Base-by-base conservation (phyloP, 352 stramenopile species). In the Peronospora belbahrii region DNA sequence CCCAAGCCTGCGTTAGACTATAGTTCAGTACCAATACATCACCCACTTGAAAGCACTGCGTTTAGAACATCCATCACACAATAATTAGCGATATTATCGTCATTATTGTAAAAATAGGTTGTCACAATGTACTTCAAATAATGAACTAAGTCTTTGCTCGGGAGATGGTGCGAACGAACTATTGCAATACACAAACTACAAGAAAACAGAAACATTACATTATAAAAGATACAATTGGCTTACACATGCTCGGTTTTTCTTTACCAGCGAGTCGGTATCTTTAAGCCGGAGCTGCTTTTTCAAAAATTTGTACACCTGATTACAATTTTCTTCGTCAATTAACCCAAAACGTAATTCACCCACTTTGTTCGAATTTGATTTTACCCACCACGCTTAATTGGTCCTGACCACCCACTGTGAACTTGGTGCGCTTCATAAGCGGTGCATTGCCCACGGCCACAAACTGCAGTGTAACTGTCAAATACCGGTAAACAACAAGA, bases 371-470 rank as follows among this genome's bases (percentile, higher is more conserved):
- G 9, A 28, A 48, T 34, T 24, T 22, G 11, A 45, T 32, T 43
- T 4, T 3, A 65, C 72, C 48, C 45, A 88, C 81, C 32, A 90
- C 74, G 24, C 81, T 88, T 19, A 93, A 71, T 25, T 71, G 59
- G 43, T 93, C 81, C 15, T 68, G 49, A 11, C 76, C 81, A 18
- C 74, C 84, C 20, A 90, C 79, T 1, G 78, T 93, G 48, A 93
- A 93, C 59, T 93, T 93, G 50, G 71, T 93, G 40, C 79, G 76
- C 59, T 93, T 89, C 77, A 93, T 88, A 17, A 93, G 66, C 43
- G 78, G 78, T 28, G 78, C 81, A 34, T 70, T 89, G 32, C 78
- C 81, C 45, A 85, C 76, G 1, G 78, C 81, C 11, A 87, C 68
- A 44, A 93, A 93, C 59, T 92, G 81, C 51, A 92, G 54, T 42